phyloP scores from a whole-genome alignment of 257 asterid species.

The Solanum habrochaites region DNA sequence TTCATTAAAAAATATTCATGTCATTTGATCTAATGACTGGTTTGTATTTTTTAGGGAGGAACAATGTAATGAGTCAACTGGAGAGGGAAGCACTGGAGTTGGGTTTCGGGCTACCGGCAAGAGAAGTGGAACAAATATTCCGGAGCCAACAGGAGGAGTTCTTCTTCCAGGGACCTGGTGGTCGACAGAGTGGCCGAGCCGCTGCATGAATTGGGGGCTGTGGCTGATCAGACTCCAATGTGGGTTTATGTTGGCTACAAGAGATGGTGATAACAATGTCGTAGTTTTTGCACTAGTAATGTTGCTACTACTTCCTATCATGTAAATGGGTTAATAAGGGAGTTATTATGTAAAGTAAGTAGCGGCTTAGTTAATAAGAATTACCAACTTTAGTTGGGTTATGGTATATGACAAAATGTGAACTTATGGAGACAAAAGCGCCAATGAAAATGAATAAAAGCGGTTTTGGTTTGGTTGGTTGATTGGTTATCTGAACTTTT shows the following conservation, averaged over 20 bases:
- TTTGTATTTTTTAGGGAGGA: constrained; percentile 17
- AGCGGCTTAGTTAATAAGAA: not conserved
- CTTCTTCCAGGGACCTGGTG: constrained; percentile 55
- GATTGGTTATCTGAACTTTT: too few relatives aligned
- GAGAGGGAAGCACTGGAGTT: constrained; percentile 52
- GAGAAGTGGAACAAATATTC: constrained; percentile 55
- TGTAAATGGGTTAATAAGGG: not conserved
- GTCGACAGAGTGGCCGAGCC: constrained; percentile 12
- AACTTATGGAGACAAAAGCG: not conserved
- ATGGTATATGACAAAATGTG: not conserved
- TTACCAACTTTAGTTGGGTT: not conserved
- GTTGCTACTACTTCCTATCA: not conserved
- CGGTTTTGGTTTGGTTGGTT: too few relatives aligned
- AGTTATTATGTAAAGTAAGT: not conserved
- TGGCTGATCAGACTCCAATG: not conserved
- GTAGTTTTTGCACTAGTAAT: not conserved
- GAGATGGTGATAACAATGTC: not conserved
- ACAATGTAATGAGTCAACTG: constrained; percentile 33
- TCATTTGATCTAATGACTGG: not conserved
- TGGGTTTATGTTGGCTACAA: not conserved
- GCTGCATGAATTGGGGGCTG: constrained; percentile 8
- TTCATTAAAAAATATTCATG: too few relatives aligned
- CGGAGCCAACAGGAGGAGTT: constrained; percentile 32
- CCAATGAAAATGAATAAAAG: not conserved
- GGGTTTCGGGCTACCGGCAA: constrained; percentile 46